Evolutionary conservation across 495 filamentous ascomycete species (phyloP), one percentile per base, ranked within the genome.

Genomic region (Cercophora scortea): DNA sequence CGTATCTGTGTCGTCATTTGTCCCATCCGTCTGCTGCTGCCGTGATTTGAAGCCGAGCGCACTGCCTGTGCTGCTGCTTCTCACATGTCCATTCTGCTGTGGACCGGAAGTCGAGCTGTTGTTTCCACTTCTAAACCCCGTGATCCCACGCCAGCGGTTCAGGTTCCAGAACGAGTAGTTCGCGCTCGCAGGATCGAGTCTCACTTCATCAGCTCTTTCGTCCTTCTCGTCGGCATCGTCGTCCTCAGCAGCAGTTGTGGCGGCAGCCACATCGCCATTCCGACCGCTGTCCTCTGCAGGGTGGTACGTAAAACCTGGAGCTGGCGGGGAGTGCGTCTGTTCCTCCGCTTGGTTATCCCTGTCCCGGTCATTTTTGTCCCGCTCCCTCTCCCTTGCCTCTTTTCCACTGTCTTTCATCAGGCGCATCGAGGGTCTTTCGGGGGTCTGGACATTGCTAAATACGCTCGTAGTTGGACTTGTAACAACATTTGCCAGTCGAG

Each of bases 101-200:
- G 50, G 51, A 18, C 46, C 47, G 5, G 45, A 9, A n/a, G 39
- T 38, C 10, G n/a, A 17, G 18, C 17, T 18, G 6, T 12, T 12
- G 18, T 9, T 13, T 47, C 50, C 50, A 9, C 45, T 47, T 40
- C 63, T 67, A 15, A 65, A 56, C 1, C 60, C 66, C 10, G 65
- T 52, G 36, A 70, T 67, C 10, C 64, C 69, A 4, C 63, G 63
- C 73, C 71, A 76, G 41, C 68, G 66, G 15, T 69, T 68, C 32
- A 75, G 58, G 46, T 72, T 73, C 72, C 73, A 74, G 51, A 75
- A 75, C 12, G 53, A 56, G 13, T 58, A 63, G 49, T 51, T 66
- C 3, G 62, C 60, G 12, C 57, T 59, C 11, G 45, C 57, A 9
- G 61, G 52, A 18, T 71, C 62, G 0, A 63, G 55, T 9, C 61